Percentiles rank a stretch among this genome's conserved stretches.
Conservation (phyloP, 192 early-diverging fungal species). For the Umbelopsis sp. region DNA sequence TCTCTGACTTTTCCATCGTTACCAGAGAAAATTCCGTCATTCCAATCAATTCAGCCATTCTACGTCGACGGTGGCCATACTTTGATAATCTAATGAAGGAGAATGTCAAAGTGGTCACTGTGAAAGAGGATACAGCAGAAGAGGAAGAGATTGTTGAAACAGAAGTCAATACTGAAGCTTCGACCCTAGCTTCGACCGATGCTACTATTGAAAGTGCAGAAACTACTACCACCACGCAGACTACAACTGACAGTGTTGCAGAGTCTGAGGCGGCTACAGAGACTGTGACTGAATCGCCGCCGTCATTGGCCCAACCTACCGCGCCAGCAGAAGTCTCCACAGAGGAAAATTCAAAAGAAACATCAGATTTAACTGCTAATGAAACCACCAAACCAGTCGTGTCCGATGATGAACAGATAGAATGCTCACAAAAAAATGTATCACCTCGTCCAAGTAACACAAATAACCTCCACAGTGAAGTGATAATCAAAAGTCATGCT, state of each 20-base stretch:
- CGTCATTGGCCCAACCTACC: background rate
- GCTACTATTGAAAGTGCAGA: background rate
- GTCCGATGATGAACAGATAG: too few relatives aligned
- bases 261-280: too few relatives aligned
- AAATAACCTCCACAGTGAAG: slow-evolving; percentile 20
- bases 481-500: slow-evolving; percentile 35
- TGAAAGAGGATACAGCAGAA: background rate
- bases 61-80: slow-evolving; percentile 47
- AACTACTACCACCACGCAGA: background rate
- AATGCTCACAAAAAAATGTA: background rate
- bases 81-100: slow-evolving; percentile 44
- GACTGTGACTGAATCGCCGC: slow-evolving; percentile 12
- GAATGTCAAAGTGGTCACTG: background rate
- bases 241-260: background rate
- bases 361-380: too few relatives aligned
- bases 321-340: too few relatives aligned
- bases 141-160: background rate
- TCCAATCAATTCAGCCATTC: slow-evolving; percentile 48
- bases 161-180: background rate
- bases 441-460: background rate
- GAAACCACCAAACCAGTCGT: too few relatives aligned
- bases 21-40: slow-evolving; percentile 41
- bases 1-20: slow-evolving; percentile 50
- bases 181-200: background rate
- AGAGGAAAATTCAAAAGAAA: too few relatives aligned